Evolutionary conservation across 2,329 filamentous ascomycete genomes (phyloP).

Genomic region (Elsinoe ampelina): DNA sequence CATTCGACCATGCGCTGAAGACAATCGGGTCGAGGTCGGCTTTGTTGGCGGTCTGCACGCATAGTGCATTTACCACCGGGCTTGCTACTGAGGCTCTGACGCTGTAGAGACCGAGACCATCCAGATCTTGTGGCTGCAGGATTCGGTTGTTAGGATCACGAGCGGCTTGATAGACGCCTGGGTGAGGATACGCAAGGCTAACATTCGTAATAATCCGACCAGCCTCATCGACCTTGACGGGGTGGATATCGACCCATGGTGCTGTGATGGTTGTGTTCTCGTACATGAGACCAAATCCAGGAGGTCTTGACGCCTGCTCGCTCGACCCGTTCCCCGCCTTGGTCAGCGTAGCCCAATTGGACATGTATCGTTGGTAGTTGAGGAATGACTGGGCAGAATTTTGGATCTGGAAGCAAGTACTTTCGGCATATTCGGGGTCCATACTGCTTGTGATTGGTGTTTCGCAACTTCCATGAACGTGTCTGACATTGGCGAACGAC

Average conservation of each 20-base stretch:
- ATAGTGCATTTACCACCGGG: constrained; percentile 63
- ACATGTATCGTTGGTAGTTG: constrained; percentile 55
- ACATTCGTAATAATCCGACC: constrained; percentile 63
- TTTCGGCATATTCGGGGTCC: constrained; percentile 35
- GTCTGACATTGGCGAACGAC: constrained; percentile 54
- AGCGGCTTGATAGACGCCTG: constrained; percentile 57
- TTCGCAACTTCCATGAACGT: constrained; percentile 48
- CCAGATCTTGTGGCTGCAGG: constrained; percentile 52
- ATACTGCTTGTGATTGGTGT: constrained; percentile 45
- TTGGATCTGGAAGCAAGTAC: constrained; percentile 58
- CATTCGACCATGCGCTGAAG: constrained; percentile 51
- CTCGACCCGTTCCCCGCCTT: constrained; percentile 35
- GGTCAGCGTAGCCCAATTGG: constrained; percentile 45
- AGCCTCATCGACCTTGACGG: constrained; percentile 48
- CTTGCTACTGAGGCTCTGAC: constrained; percentile 61
- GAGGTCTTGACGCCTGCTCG: constrained; percentile 44
- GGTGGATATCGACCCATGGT: constrained; percentile 56
- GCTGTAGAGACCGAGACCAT: constrained; percentile 59
- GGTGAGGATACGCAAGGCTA: constrained; percentile 67
- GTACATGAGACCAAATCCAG: constrained; percentile 53
- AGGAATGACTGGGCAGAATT: constrained; percentile 62
- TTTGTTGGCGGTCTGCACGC: constrained; percentile 50
- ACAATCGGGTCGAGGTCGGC: constrained; percentile 56
- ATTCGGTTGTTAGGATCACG: constrained; percentile 54
- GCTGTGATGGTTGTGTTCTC: constrained; percentile 65